A percentile compares a stretch with the other conserved stretches of the same genome.
Evolutionary conservation across 2,329 filamentous ascomycete species (phyloP).

Genomic region (Aspergillus cejpii): DNA sequence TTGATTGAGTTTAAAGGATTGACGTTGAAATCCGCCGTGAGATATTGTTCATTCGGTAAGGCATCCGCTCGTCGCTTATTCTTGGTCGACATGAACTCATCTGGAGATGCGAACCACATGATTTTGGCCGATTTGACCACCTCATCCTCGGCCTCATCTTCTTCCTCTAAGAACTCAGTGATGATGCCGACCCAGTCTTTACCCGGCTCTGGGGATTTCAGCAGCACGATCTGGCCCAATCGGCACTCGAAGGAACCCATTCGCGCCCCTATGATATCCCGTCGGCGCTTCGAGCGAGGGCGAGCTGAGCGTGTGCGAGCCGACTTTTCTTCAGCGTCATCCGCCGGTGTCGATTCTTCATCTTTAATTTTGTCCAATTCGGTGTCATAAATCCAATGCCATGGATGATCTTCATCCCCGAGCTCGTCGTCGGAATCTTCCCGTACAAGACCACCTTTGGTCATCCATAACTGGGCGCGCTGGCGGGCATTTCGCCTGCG

Average conservation of each 20-base stretch:
- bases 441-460: constrained; percentile 56
- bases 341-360: constrained; percentile 11
- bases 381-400: constrained; percentile 69
- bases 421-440: constrained; percentile 89
- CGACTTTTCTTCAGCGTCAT: constrained; percentile 20
- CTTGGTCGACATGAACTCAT: constrained; percentile 79
- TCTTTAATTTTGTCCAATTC: constrained; percentile 20
- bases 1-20: constrained; percentile 87
- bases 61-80: constrained; percentile 76
- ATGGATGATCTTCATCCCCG: constrained; percentile 62
- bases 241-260: constrained; percentile 75
- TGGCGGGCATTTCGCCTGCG: constrained; percentile 26
- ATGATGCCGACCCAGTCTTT: constrained; percentile 92
- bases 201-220: constrained; percentile 79
- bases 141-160: constrained; percentile 52
- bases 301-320: constrained; percentile 27
- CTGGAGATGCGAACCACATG: constrained; percentile 85
- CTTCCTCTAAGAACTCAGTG: constrained; percentile 68
- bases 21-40: constrained; percentile 77
- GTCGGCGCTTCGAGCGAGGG: constrained; percentile 21
- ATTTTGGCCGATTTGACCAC: constrained; percentile 69
- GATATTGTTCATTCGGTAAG: constrained; percentile 82
- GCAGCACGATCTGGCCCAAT: constrained; percentile 74
- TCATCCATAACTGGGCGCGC: constrained; percentile 46
- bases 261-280: constrained; percentile 68